Conservation (phyloP, 441 rosid genomes). For the Pelargonium citronellum region DNA sequence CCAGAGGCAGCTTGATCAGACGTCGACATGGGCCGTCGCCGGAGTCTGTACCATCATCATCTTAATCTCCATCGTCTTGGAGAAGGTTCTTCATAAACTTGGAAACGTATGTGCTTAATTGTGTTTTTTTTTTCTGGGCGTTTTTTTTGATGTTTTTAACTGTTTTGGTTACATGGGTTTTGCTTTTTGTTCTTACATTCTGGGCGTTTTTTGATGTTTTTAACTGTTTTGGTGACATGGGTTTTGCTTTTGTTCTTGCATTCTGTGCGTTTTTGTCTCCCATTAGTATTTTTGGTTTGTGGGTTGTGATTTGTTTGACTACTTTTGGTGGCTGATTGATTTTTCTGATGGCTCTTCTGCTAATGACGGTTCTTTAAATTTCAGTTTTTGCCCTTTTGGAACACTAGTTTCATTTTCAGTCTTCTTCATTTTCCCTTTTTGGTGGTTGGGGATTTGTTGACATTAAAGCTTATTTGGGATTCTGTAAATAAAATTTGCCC, state of each 20-base stretch:
- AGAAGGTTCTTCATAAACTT: conserved; percentile 23
- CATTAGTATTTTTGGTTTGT: not conserved
- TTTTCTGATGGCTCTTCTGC: not conserved
- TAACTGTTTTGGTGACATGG: no score
- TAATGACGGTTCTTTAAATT: not conserved
- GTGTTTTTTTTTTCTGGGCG: no score
- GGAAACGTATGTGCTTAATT: conserved; percentile 12
- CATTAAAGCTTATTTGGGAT: no score
- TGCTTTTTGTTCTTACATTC: no score
- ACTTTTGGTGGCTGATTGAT: not conserved
- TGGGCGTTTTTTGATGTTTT: no score
- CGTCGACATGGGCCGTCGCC: conserved; percentile 28
- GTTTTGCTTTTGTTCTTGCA: not conserved
- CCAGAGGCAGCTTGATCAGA: conserved; percentile 22
- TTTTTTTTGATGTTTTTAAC: no score
- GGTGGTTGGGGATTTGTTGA: no score
- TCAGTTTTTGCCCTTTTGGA: not conserved
- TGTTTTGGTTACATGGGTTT: no score
- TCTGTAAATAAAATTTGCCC: no score
- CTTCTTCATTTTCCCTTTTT: not conserved
- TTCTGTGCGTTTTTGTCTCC: not conserved
- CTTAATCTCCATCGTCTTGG: conserved; percentile 22
- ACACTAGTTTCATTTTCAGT: not conserved
- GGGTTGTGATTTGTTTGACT: not conserved
- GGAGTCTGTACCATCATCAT: conserved; percentile 22